These are phyloP conservation scores for Telfairia occidentalis DNA, from an alignment of 331 rosid species.

Conservation along the genomic window DNA sequence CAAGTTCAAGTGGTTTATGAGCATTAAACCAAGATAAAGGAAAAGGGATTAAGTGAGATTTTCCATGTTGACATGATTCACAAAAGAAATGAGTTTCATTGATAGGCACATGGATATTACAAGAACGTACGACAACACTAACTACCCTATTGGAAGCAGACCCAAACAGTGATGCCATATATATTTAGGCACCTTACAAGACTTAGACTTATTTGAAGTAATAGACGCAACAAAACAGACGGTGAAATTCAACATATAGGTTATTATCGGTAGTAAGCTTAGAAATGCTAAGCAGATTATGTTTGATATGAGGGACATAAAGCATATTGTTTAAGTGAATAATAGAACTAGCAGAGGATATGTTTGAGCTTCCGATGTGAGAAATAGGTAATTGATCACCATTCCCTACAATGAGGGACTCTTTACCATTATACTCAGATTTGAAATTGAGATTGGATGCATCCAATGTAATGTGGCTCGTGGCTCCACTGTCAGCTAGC, in stretches of 20 bases:
- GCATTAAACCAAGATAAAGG: background rate
- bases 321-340: too few relatives aligned
- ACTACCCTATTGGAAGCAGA: background rate
- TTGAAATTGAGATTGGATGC: too few relatives aligned
- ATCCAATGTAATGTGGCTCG: background rate
- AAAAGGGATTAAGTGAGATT: background rate
- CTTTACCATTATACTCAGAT: background rate
- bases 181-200: too few relatives aligned
- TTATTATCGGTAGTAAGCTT: background rate
- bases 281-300: background rate
- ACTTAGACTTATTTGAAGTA: too few relatives aligned
- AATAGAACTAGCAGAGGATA: too few relatives aligned
- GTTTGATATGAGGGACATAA: background rate
- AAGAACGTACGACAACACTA: too few relatives aligned
- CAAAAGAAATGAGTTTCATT: background rate
- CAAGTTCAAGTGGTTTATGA: too few relatives aligned
- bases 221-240: background rate
- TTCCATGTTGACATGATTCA: background rate
- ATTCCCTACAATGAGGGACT: background rate
- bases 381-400: background rate
- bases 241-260: background rate
- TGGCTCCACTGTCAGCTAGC: background rate
- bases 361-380: background rate
- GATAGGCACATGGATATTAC: too few relatives aligned
- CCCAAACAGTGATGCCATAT: background rate